Percentiles rank a stretch among this genome's conserved stretches.
phyloP scores from a whole-genome alignment of 192 early-diverging fungal genomes.

The Hyaloraphidium curvatum region DNA sequence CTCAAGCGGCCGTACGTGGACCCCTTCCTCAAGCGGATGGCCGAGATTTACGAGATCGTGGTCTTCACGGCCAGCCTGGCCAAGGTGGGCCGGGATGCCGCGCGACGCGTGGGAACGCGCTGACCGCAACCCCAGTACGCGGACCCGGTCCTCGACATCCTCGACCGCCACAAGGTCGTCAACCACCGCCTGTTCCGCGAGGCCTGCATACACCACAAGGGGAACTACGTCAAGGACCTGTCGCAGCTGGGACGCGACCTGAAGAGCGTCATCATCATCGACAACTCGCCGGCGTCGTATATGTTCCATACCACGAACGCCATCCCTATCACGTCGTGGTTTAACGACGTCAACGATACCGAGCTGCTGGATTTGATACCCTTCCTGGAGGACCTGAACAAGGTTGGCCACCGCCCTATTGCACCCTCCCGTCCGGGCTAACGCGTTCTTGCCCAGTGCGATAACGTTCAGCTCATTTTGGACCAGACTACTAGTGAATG shows the following conservation, averaged over 20 bases:
- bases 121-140: slow-evolving; percentile 93
- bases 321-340: slow-evolving; percentile 88
- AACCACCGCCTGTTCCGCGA: slow-evolving; percentile 92
- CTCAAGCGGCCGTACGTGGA: slow-evolving; percentile 93
- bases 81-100: slow-evolving; percentile 46
- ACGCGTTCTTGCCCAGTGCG: no score
- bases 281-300: background rate
- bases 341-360: slow-evolving; percentile 89
- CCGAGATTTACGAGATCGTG: slow-evolving; percentile 76
- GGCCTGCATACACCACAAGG: slow-evolving; percentile 81
- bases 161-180: slow-evolving; percentile 68
- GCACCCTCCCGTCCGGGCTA: no score
- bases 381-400: slow-evolving; percentile 79
- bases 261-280: slow-evolving; percentile 30
- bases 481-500: no score
- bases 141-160: slow-evolving; percentile 86
- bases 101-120: no score
- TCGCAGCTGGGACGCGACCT: slow-evolving; percentile 73
- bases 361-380: slow-evolving; percentile 87
- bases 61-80: slow-evolving; percentile 88
- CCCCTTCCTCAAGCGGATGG: slow-evolving; percentile 69
- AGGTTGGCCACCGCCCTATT: slow-evolving; percentile 75
- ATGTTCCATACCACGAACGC: slow-evolving; percentile 89
- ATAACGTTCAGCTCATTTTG: no score
- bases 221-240: slow-evolving; percentile 93